Evolutionary conservation across 1,139 yeast genomes (phyloP), one percentile per base, ranked within the genome.

Genomic region (Suhomyces terraborum): DNA sequence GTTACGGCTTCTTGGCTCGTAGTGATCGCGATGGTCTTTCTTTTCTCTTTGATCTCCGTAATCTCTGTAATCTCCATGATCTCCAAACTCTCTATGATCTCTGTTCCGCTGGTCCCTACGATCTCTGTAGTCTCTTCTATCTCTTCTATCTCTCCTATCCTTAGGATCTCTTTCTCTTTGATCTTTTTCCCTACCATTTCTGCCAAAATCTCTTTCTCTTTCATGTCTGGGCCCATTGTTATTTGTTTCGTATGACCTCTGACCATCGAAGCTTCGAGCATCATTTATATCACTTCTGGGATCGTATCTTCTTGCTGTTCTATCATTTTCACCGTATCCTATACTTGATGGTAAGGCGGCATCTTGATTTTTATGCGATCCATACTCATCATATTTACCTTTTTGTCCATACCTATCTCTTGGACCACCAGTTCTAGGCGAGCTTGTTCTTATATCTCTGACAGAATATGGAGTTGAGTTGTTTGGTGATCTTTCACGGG

Each of bases 401-500:
- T 31, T 20, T n/a, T 17, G 22, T 2, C 23, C 16, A 18, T 22
- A 21, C 5, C 33, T 16, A 21, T 37, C 40, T 26, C 40, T 31
- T 4, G 29, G 12, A 17, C 34, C 16, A 8, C 33, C 25, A 6
- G 29, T 16, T 13, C 37, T 32, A 3, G 12, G 2, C 2, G 27
- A 22, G 8, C 21, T 10, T 10, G 20, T 8, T 16, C 37, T 20
- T 3, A 19, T 19, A 12, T 29, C 32, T n/a, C 34, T 21, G 4
- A 23, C 32, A 27, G 23, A 14, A 16, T 18, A 14, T 8, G 42
- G 13, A 24, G 26, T 12, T 20, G 36, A 26, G 8, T 38, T 25
- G 17, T 21, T 22, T 9, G 48, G 42, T 7, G 48, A 44, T 17
- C 44, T 24, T 13, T 42, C 46, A 9, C 45, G 32, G 5, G 9